phyloP scores from a whole-genome alignment of 352 stramenopile species.

The Phytophthora megakarya region DNA sequence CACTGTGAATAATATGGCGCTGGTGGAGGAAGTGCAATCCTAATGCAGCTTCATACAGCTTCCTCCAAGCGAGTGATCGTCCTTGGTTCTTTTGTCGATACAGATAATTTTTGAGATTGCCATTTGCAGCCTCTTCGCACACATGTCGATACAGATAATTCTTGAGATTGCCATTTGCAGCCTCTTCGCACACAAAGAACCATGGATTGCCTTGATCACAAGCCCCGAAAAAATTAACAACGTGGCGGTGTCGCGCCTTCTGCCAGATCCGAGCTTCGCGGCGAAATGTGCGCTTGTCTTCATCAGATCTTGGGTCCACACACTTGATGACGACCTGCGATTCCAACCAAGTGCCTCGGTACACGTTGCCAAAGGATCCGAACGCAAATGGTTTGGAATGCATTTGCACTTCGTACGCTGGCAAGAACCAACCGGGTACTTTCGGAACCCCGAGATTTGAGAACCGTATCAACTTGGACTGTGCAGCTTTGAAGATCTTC shows the following conservation, averaged over 20 bases:
- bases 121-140: constrained; percentile 22
- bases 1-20: constrained; percentile 27
- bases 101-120: constrained; percentile 22
- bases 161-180: constrained; percentile 15
- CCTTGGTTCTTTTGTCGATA: constrained; percentile 8
- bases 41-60: constrained; percentile 33
- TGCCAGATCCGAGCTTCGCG: constrained; percentile 27
- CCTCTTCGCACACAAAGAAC: constrained; percentile 32
- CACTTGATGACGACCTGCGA: constrained; percentile 29
- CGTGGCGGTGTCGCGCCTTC: constrained; percentile 18
- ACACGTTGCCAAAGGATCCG: constrained; percentile 20
- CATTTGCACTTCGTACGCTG: constrained; percentile 19
- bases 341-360: constrained; percentile 21
- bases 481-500: not conserved
- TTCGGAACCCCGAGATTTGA: constrained; percentile 7
- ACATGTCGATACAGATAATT: constrained; percentile 23
- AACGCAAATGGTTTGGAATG: constrained; percentile 4
- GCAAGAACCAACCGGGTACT: constrained; percentile 25
- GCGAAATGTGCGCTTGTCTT: constrained; percentile 23
- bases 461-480: not conserved
- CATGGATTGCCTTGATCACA: constrained; percentile 16
- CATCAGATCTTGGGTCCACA: constrained; percentile 11
- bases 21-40: constrained; percentile 30
- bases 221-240: constrained; percentile 32
- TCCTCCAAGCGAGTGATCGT: constrained; percentile 21